phyloP scores from a whole-genome alignment of 352 stramenopile genomes.

The Aphanomyces stellatus region DNA sequence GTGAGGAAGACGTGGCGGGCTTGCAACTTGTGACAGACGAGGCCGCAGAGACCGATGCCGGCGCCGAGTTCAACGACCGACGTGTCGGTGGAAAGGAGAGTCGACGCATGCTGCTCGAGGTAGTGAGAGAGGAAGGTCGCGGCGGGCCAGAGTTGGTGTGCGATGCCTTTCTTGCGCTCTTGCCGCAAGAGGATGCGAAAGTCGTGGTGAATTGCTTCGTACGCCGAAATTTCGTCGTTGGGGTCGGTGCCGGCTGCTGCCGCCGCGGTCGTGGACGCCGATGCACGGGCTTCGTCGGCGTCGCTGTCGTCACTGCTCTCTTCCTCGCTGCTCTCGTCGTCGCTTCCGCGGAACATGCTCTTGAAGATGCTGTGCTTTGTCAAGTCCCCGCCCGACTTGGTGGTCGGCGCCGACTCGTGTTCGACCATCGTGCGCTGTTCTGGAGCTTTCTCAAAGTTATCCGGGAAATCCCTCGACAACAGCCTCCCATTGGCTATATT shows the following conservation, averaged over 20 bases:
- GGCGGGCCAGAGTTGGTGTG: conserved; percentile 18
- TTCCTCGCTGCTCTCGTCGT: background rate
- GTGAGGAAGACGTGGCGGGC: conserved; percentile 8
- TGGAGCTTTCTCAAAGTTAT: no score
- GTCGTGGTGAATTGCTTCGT: background rate
- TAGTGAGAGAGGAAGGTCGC: conserved; percentile 18
- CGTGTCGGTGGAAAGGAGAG: background rate
- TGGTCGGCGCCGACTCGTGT: no score
- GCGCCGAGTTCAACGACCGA: conserved; percentile 15
- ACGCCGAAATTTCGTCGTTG: background rate
- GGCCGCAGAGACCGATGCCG: conserved; percentile 12
- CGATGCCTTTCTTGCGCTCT: conserved; percentile 12
- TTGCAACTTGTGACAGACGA: conserved; percentile 10
- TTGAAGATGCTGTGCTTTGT: background rate
- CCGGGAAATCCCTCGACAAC: no score
- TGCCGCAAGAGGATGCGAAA: conserved; percentile 8
- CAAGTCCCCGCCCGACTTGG: background rate
- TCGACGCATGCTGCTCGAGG: background rate
- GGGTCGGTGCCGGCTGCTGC: background rate
- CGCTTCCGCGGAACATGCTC: conserved; percentile 5
- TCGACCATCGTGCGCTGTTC: no score
- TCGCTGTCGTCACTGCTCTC: background rate
- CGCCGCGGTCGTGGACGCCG: background rate
- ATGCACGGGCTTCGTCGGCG: background rate
- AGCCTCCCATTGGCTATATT: no score